Conservation (phyloP, 345 rosid genomes). For the Pugionium dolabratum region DNA sequence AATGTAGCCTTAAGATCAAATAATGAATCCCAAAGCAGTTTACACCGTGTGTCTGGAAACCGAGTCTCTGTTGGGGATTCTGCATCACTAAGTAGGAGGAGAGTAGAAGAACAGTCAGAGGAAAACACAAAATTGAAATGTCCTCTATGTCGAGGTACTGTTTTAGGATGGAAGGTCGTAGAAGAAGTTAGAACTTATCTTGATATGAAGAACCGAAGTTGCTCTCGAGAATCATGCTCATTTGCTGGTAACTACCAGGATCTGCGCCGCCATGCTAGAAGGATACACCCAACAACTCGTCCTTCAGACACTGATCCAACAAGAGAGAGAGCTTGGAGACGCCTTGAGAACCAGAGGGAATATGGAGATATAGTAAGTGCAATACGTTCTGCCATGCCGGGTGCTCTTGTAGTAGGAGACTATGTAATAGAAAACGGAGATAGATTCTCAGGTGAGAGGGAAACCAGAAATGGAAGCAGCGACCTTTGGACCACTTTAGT, state of each 20-base stretch:
- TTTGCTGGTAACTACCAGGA: constrained; percentile 79
- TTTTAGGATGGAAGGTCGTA: constrained; percentile 65
- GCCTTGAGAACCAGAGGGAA: constrained; percentile 76
- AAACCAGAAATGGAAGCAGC: constrained; percentile 45
- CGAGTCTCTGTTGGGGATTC: constrained; percentile 44
- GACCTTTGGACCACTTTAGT: constrained; percentile 69
- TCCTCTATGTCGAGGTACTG: constrained; percentile 79
- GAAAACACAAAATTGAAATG: constrained; percentile 54
- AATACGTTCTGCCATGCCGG: constrained; percentile 82
- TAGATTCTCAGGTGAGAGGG: constrained; percentile 63
- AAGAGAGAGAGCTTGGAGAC: constrained; percentile 84
- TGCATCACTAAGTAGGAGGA: constrained; percentile 44
- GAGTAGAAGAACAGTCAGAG: constrained; percentile 45
- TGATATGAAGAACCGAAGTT: constrained; percentile 69
- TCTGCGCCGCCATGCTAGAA: constrained; percentile 83
- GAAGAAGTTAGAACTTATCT: constrained; percentile 81
- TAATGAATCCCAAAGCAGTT: constrained; percentile 4
- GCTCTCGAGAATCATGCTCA: constrained; percentile 82
- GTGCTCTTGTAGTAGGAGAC: constrained; percentile 92
- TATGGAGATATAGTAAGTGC: constrained; percentile 86
- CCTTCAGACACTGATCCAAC: constrained; percentile 89
- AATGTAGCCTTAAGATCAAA: constrained; percentile 46
- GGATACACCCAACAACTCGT: constrained; percentile 69
- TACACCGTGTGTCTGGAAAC: constrained; percentile 33
- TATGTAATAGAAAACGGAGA: constrained; percentile 88